Base-by-base conservation (phyloP, 768 basidiomycete species). In the Lentinula sp. region DNA sequence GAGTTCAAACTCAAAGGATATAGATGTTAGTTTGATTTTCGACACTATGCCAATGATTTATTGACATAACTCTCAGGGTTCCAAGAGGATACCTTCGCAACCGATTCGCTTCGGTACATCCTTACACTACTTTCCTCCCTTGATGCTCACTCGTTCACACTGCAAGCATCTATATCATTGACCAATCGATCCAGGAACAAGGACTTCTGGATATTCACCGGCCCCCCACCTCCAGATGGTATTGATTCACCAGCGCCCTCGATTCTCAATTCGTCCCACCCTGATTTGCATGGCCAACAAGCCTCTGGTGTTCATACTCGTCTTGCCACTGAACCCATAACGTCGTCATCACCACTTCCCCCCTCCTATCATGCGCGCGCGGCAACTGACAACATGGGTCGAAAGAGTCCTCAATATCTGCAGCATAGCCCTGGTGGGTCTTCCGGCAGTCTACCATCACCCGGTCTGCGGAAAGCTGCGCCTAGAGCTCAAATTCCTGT, bases 1-100 rank as follows among this genome's bases (percentile, higher is more conserved):
- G 89, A 91, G 70, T 91, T 91, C 74, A 91, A 88, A 71, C 75
- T 91, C 56, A 89, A 89, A 66, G 90, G 89, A 23, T 91, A 91
- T 69, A 85, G 81, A 76, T 89, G 90, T 90, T 69, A 58, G 83
- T 74, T 61, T 55, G 37, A 40, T 55, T 50, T 63, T 61, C 58
- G 59, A 34, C 62, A 43, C 64, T 64, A 55, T 60, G 60, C 32
- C 64, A 60, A 68, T 50, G 45, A 64, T 57, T 8, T 58, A 65
- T 61, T 40, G 23, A 53, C 53, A 11, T 13, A 18, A 53, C 62
- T 34, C 52, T 28, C 69, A 91, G 88, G 88, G 86, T 90, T 89
- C 68, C 84, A 89, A 70, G 85, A 89, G 68, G 87, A 91, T 63
- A 84, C 86, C 0, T 91, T 87, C 69, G 82, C 87, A 9, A 80